Conservation (phyloP, 208 protist species). For the Crithidia brevicula region DNA sequence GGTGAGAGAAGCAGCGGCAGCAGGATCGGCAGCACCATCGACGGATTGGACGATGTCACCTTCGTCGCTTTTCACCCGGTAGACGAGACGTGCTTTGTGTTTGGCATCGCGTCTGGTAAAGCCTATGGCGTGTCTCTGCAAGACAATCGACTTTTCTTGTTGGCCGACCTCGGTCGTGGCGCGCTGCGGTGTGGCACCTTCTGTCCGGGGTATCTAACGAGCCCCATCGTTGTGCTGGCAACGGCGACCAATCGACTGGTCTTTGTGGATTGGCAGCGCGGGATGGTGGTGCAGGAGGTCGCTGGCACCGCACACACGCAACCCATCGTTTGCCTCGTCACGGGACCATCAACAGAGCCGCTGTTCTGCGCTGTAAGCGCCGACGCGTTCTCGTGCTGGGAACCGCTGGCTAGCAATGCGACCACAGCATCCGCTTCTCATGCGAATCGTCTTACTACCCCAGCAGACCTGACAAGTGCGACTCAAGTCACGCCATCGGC, state of each 20-base stretch:
- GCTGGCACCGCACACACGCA: slow-evolving; percentile 20
- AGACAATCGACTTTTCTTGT: slow-evolving; percentile 53
- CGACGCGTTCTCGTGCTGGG: slow-evolving; percentile 54
- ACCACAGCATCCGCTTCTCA: too few relatives aligned
- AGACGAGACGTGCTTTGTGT: slow-evolving; percentile 32
- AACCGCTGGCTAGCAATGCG: slow-evolving; percentile 2
- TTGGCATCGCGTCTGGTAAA: slow-evolving; percentile 39
- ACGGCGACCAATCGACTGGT: slow-evolving; percentile 28
- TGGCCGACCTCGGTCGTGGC: slow-evolving; percentile 25
- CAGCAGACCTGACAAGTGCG: neutral
- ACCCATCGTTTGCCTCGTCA: slow-evolving; percentile 29
- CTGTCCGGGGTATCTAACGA: slow-evolving; percentile 28
- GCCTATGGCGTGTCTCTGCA: slow-evolving; percentile 50
- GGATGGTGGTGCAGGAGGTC: slow-evolving; percentile 38
- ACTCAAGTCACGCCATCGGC: neutral
- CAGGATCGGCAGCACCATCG: neutral
- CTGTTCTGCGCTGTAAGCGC: slow-evolving; percentile 40
- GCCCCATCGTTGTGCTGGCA: slow-evolving; percentile 35
- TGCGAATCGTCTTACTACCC: too few relatives aligned
- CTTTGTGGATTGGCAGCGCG: slow-evolving; percentile 56
- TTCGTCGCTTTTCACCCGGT: slow-evolving; percentile 38
- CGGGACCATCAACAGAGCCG: slow-evolving; percentile 22
- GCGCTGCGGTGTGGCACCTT: slow-evolving; percentile 40
- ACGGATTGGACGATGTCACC: slow-evolving; percentile 7
- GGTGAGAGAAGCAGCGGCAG: neutral